Evolutionary conservation across 2,329 filamentous ascomycete genomes (phyloP), one percentile per base, ranked within the genome.

Genomic region (Cyanodermella asteris): DNA sequence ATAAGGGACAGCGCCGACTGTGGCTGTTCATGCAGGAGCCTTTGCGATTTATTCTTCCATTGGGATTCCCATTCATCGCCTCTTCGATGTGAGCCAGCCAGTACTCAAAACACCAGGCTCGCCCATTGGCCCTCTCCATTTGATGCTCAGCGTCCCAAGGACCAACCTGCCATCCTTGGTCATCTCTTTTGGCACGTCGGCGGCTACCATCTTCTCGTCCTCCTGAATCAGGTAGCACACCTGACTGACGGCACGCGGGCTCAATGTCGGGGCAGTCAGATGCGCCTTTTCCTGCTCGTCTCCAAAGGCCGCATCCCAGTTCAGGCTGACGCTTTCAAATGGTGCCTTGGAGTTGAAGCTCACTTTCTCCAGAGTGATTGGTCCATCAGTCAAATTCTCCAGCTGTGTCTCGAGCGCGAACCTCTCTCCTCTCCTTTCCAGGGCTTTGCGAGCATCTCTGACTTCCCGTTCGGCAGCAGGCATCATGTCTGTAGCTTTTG

Each of bases 321-420:
- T 70, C 30, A 65, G 42, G 3, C 56, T 59, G 23, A 46, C 53
- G 7, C 55, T 55, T 36, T 48, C 57, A 41, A 64, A 64, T n/a
- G 57, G 56, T 20, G 52, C 40, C 41, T 55, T 60, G 20, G 59
- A 46, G 31, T 53, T 58, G 26, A 62, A 43, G 23, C 44, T 47
- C 11, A 64, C 60, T 19, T 37, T 36, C 48, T 91, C 77, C 25
- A 97, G 59, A 41, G 76, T 66, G 35, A 94, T 73, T 4, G 70
- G 57, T 22, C 72, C 71, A 44, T 93, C 82, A 23, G 78, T 78
- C 42, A 82, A 76, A 47, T 94, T 97, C 55, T 97, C 87, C 30
- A 97, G 50, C 52, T 97, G 87, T 14, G 84, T 87, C 48, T 97
- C 87, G 24, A 97, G 58, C 9, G 78, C 70, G 63, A 78, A 91